Percentiles rank a stretch among this genome's conserved stretches.
These are phyloP conservation scores for Pontederia paniculata DNA, from an alignment of 176 grass and related monocot species.

Conservation along the genomic window DNA sequence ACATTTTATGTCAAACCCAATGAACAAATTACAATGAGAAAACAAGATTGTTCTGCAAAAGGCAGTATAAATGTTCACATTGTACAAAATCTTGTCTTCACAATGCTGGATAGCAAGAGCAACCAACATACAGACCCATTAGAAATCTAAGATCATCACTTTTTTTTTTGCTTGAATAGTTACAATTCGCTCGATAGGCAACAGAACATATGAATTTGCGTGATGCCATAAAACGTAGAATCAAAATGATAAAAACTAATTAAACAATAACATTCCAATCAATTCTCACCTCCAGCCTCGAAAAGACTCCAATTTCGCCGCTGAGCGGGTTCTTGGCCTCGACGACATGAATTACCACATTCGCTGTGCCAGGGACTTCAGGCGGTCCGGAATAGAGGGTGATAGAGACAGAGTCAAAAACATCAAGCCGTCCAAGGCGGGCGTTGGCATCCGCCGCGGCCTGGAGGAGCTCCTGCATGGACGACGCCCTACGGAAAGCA, in stretches of 20 bases:
- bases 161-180: no score
- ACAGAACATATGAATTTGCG: no score
- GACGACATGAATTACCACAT: slow-evolving; percentile 75
- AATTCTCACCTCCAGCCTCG: slow-evolving; percentile 68
- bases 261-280: background rate
- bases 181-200: no score
- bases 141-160: no score
- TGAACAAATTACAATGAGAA: no score
- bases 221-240: no score
- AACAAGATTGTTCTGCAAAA: no score
- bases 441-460: slow-evolving; percentile 49
- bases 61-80: no score
- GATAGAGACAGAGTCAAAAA: slow-evolving; percentile 83
- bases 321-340: slow-evolving; percentile 54
- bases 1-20: no score
- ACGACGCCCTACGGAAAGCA: slow-evolving; percentile 42
- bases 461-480: slow-evolving; percentile 66
- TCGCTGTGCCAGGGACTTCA: slow-evolving; percentile 74
- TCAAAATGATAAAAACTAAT: background rate
- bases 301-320: slow-evolving; percentile 53
- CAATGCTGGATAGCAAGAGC: no score
- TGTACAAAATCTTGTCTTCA: no score
- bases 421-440: slow-evolving; percentile 46
- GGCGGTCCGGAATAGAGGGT: slow-evolving; percentile 75
- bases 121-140: no score